phyloP scores from a whole-genome alignment of 2,329 filamentous ascomycete genomes.

The Trichophyton verrucosum region DNA sequence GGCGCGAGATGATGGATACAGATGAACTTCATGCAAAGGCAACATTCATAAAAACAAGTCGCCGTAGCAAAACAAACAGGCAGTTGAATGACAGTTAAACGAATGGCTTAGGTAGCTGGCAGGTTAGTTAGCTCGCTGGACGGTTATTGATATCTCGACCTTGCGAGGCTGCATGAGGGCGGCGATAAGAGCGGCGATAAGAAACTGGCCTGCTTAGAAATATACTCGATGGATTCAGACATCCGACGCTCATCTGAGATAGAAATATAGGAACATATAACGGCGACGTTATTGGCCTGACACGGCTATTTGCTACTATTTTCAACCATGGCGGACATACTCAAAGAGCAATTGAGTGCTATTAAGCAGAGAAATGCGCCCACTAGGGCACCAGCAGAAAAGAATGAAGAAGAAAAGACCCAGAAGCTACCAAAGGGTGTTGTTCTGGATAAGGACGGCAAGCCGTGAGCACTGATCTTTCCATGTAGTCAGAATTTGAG shows the following conservation, averaged over 20 bases:
- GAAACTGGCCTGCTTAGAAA: background rate
- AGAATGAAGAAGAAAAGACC: conserved; percentile 15
- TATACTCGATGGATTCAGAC: background rate
- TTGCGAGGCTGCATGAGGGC: too few relatives aligned
- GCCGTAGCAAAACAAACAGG: too few relatives aligned
- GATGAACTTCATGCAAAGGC: too few relatives aligned
- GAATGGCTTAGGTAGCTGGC: too few relatives aligned
- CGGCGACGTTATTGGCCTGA: background rate
- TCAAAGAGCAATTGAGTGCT: conserved; percentile 18
- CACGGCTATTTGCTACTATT: background rate
- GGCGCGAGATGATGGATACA: background rate
- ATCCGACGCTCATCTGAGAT: too few relatives aligned
- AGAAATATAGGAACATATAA: background rate
- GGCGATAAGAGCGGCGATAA: background rate
- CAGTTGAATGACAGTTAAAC: too few relatives aligned
- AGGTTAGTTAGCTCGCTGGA: too few relatives aligned
- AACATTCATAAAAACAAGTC: too few relatives aligned
- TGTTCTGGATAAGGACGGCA: conserved; percentile 39
- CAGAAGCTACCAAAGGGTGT: conserved; percentile 34
- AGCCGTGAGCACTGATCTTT: conserved; percentile 29
- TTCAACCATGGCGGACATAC: conserved; percentile 14
- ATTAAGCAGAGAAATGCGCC: conserved; percentile 9
- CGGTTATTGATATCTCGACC: too few relatives aligned
- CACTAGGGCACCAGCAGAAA: background rate
- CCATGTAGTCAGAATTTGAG: background rate